Evolutionary conservation across 768 basidiomycete species (phyloP).

Genomic region (Atractiella rhizophila): DNA sequence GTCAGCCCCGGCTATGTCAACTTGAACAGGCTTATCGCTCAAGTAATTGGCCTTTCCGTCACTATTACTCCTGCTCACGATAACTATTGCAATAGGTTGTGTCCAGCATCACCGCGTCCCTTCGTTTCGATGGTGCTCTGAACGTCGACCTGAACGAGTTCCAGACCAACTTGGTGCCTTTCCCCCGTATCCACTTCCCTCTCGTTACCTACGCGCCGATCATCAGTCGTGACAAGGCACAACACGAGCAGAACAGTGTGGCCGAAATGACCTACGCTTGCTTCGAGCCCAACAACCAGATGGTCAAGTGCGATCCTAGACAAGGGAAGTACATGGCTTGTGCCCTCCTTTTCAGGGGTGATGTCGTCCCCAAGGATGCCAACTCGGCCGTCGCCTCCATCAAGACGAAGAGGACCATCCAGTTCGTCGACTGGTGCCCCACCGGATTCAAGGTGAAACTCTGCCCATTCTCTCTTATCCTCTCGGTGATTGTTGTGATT

Average conservation of each 20-base stretch:
- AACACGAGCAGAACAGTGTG: conserved; percentile 90
- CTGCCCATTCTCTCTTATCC: neutral
- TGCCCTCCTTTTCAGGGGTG: conserved; percentile 30
- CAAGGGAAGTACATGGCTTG: conserved; percentile 79
- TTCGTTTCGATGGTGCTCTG: conserved; percentile 87
- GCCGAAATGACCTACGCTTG: conserved; percentile 96
- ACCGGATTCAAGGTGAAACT: neutral
- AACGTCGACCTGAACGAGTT: conserved; percentile 97
- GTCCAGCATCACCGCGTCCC: conserved; percentile 85
- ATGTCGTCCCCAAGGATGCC: conserved; percentile 89
- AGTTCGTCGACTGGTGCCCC: conserved; percentile 95
- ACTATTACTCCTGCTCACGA: too few relatives aligned
- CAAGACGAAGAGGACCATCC: conserved; percentile 94
- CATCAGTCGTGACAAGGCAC: conserved; percentile 70
- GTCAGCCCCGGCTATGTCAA: conserved; percentile 69
- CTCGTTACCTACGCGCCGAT: conserved; percentile 80
- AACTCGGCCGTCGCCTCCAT: conserved; percentile 75
- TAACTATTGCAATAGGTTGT: too few relatives aligned
- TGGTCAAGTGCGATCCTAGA: conserved; percentile 87
- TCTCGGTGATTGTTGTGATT: too few relatives aligned
- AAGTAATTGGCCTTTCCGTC: too few relatives aligned
- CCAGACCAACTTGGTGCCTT: conserved; percentile 96
- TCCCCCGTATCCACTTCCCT: conserved; percentile 64
- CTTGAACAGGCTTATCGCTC: conserved; percentile 86
- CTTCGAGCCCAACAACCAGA: conserved; percentile 89